Evolutionary conservation across 495 filamentous ascomycete species (phyloP).

Genomic region (Daldinia childiae): DNA sequence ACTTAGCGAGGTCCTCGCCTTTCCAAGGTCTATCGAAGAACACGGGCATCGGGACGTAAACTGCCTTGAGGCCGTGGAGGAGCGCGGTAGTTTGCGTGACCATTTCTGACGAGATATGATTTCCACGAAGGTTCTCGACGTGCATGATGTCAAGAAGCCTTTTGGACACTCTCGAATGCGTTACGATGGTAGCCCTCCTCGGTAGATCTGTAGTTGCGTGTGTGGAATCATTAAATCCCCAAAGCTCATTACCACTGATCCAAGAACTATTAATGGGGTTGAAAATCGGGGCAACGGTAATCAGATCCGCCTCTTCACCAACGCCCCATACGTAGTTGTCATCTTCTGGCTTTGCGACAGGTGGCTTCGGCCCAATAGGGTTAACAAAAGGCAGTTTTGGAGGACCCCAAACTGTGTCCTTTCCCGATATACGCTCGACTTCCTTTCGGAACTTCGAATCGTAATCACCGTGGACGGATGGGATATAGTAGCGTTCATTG

Average conservation of each 20-base stretch:
- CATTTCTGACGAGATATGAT: constrained; percentile 75
- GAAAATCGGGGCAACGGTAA: constrained; percentile 75
- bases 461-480: constrained; percentile 68
- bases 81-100: constrained; percentile 70
- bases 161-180: constrained; percentile 69
- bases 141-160: constrained; percentile 72
- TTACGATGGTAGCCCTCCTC: constrained; percentile 72
- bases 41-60: constrained; percentile 74
- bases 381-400: constrained; percentile 60
- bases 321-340: constrained; percentile 78
- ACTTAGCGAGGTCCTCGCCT: constrained; percentile 61
- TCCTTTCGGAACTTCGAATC: constrained; percentile 61
- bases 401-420: constrained; percentile 70
- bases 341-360: constrained; percentile 59
- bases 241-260: constrained; percentile 68
- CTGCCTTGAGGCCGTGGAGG: constrained; percentile 76
- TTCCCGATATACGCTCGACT: constrained; percentile 57
- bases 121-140: constrained; percentile 66
- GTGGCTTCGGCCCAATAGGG: constrained; percentile 68
- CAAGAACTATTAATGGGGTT: constrained; percentile 71
- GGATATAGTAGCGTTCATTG: constrained; percentile 76
- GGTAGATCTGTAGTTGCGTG: constrained; percentile 62
- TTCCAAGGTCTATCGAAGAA: constrained; percentile 71
- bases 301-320: constrained; percentile 78
- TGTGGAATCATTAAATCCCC: constrained; percentile 65